Evolutionary conservation across 768 basidiomycete species (phyloP).

Genomic region (Psilocybe sp.): DNA sequence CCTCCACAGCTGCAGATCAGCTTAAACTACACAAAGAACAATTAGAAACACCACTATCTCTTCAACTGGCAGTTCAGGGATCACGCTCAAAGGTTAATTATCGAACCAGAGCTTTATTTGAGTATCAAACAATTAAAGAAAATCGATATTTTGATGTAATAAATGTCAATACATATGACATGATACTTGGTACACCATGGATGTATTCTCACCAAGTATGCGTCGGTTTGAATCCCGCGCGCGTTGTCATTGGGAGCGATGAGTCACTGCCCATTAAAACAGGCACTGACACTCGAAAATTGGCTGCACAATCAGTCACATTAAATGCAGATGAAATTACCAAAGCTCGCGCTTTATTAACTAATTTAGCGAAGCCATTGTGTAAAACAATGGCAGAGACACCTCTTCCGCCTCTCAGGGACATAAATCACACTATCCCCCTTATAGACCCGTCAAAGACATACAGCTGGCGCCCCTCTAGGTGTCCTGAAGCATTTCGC

Average conservation of each 20-base stretch:
- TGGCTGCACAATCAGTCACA: not conserved
- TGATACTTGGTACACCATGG: constrained; percentile 34
- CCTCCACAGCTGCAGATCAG: constrained; percentile 19
- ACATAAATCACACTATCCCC: constrained; percentile 37
- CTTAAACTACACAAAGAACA: constrained; percentile 21
- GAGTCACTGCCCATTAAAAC: not conserved
- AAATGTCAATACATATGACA: constrained; percentile 37
- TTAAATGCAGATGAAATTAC: constrained; percentile 13
- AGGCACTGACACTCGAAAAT: not conserved
- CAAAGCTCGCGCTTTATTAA: constrained; percentile 2
- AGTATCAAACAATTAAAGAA: constrained; percentile 30
- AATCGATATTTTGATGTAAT: constrained; percentile 1
- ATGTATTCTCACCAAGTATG: constrained; percentile 28
- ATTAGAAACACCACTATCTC: constrained; percentile 27
- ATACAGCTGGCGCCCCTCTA: constrained; percentile 29
- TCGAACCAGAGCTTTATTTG: constrained; percentile 17
- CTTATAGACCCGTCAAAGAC: constrained; percentile 28
- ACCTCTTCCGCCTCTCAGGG: constrained; percentile 30
- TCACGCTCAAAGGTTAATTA: constrained; percentile 33
- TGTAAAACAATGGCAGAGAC: constrained; percentile 24
- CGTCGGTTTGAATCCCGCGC: constrained; percentile 25
- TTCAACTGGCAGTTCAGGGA: constrained; percentile 37
- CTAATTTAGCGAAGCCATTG: constrained; percentile 12
- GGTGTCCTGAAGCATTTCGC: constrained; percentile 31
- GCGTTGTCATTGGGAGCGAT: constrained; percentile 18